These are phyloP conservation scores for Cyberlindnera nakhonratchasimensis DNA, from an alignment of 805 yeast genomes.

Conservation along the genomic window DNA sequence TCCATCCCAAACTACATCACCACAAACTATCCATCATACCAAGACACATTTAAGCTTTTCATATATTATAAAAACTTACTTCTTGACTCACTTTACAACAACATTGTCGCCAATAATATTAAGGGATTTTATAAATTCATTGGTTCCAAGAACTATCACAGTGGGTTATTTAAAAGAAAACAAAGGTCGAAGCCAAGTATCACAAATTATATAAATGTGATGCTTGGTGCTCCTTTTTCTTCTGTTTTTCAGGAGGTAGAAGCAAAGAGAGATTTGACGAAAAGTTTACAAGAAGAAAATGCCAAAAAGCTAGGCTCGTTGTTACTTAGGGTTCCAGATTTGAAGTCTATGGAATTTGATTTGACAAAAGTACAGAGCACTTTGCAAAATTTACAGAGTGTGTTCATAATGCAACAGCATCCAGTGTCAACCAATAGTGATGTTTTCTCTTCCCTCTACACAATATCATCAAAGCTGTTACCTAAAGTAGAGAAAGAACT, in stretches of 20 bases:
- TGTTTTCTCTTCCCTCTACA: slow-evolving; percentile 1
- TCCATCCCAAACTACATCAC: slow-evolving; percentile 10
- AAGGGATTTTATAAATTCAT: slow-evolving; percentile 19
- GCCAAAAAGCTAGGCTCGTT: slow-evolving; percentile 37
- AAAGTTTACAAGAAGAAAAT: slow-evolving; percentile 28
- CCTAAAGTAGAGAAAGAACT: slow-evolving; percentile 4
- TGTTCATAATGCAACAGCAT: background rate
- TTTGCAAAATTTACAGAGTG: background rate
- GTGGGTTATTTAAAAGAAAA: slow-evolving; percentile 12
- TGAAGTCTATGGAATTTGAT: slow-evolving; percentile 9
- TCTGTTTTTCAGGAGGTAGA: slow-evolving; percentile 31
- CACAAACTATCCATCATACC: slow-evolving; percentile 9
- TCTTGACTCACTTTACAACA: slow-evolving; percentile 16
- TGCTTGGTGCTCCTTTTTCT: slow-evolving; percentile 36
- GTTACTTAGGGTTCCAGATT: slow-evolving; percentile 32
- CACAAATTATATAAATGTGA: slow-evolving; percentile 25
- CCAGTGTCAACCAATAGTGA: background rate
- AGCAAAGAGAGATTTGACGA: slow-evolving; percentile 23
- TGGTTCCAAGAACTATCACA: slow-evolving; percentile 29
- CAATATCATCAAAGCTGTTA: background rate
- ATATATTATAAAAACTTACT: slow-evolving; percentile 14
- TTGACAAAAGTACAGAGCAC: background rate
- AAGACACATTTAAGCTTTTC: slow-evolving; percentile 13
- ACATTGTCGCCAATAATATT: slow-evolving; percentile 19
- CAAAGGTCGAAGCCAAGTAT: slow-evolving; percentile 1